phyloP scores from a whole-genome alignment of 2,329 filamentous ascomycete genomes.

The Rosellinia necatrix region DNA sequence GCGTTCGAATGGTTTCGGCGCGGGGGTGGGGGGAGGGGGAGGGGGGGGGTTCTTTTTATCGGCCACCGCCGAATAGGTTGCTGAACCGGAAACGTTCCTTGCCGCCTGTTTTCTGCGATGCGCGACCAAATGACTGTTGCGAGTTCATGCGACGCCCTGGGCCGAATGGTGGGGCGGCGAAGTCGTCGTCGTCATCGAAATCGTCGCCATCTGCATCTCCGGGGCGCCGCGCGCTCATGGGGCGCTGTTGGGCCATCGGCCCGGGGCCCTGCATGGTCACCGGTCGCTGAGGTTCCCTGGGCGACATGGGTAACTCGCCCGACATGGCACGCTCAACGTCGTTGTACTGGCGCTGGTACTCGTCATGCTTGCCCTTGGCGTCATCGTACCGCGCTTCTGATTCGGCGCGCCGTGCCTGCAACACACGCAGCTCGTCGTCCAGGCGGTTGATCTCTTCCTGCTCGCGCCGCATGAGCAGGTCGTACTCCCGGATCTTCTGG shows the following conservation, averaged over 20 bases:
- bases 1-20: too few species aligned
- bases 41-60: too few species aligned
- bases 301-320: constrained; percentile 42
- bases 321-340: constrained; percentile 50
- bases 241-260: constrained; percentile 27
- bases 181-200: constrained; percentile 32
- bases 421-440: constrained; percentile 48
- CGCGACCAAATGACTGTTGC: constrained; percentile 40
- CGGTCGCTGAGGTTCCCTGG: constrained; percentile 24
- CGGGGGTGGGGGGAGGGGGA: too few species aligned
- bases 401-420: constrained; percentile 48
- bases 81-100: constrained; percentile 41
- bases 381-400: constrained; percentile 49
- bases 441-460: constrained; percentile 48
- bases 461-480: constrained; percentile 47
- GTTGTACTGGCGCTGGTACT: constrained; percentile 48
- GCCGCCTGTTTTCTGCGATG: constrained; percentile 37
- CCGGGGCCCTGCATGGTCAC: constrained; percentile 24
- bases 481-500: constrained; percentile 51
- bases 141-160: constrained; percentile 38
- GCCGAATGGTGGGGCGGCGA: constrained; percentile 31
- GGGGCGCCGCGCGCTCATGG: constrained; percentile 31
- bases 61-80: constrained; percentile 22
- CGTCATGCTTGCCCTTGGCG: constrained; percentile 50
- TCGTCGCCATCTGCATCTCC: constrained; percentile 21